Conservation (phyloP, 495 filamentous ascomycete genomes). For the Penicillium lividum region DNA sequence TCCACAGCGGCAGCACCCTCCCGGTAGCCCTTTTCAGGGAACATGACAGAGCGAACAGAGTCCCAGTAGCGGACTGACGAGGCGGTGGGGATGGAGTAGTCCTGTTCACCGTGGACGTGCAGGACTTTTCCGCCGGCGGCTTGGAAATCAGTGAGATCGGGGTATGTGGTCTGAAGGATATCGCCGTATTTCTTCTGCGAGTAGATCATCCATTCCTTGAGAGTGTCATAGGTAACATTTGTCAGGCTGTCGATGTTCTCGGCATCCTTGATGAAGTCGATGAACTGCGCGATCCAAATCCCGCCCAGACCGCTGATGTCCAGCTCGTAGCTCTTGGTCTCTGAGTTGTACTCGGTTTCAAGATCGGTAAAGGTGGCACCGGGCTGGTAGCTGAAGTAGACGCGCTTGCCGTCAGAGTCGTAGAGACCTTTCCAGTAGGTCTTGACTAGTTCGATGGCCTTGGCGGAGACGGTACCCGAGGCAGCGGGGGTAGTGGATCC, state of each 20-base stretch:
- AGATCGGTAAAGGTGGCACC: slow-evolving; percentile 44
- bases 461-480: slow-evolving; percentile 45
- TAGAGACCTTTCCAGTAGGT: slow-evolving; percentile 45
- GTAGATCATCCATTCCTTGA: slow-evolving; percentile 46
- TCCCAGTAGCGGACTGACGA: slow-evolving; percentile 53
- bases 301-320: slow-evolving; percentile 36
- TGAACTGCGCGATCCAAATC: slow-evolving; percentile 34
- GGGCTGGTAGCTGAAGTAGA: slow-evolving; percentile 50
- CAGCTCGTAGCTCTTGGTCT: slow-evolving; percentile 39
- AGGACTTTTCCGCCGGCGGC: slow-evolving; percentile 52
- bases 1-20: slow-evolving; percentile 38
- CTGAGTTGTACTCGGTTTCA: slow-evolving; percentile 41
- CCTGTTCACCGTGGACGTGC: slow-evolving; percentile 54
- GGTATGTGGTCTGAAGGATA: slow-evolving; percentile 38
- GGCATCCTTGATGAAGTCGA: slow-evolving; percentile 31
- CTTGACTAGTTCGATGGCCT: slow-evolving; percentile 41
- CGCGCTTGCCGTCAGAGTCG: slow-evolving; percentile 43
- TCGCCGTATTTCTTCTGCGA: slow-evolving; percentile 19
- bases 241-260: slow-evolving; percentile 36
- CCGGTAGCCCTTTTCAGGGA: slow-evolving; percentile 37
- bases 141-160: slow-evolving; percentile 48
- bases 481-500: slow-evolving; percentile 14
- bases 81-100: slow-evolving; percentile 46
- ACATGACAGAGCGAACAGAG: slow-evolving; percentile 52
- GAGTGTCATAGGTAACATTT: slow-evolving; percentile 50